A percentile compares a stretch with the other conserved stretches of the same genome.
These are phyloP conservation scores for Wickerhamomyces kurtzmanii DNA, from an alignment of 805 yeast species.

Conservation along the genomic window DNA sequence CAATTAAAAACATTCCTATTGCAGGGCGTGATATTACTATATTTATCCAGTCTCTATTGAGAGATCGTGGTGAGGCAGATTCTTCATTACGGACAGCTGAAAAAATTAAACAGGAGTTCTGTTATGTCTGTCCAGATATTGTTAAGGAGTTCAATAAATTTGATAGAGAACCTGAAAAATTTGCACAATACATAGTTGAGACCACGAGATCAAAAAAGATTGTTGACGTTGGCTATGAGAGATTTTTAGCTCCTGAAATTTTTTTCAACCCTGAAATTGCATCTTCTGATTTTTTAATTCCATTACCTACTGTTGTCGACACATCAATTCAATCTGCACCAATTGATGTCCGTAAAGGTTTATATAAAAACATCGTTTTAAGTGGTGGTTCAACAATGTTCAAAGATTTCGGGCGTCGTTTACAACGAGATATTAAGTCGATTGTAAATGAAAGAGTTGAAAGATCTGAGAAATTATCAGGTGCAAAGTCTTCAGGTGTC, in stretches of 20 bases:
- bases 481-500: conserved; percentile 80
- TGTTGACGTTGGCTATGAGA: conserved; percentile 95
- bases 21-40: conserved; percentile 97
- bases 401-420: conserved; percentile 93
- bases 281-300: conserved; percentile 89
- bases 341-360: conserved; percentile 94
- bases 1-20: conserved; percentile 94
- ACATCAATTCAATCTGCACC: conserved; percentile 92
- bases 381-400: conserved; percentile 99
- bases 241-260: conserved; percentile 98
- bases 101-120: conserved; percentile 90
- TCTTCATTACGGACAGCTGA: conserved; percentile 94
- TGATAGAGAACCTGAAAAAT: conserved; percentile 88
- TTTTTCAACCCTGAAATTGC: conserved; percentile 98
- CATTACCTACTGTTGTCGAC: conserved; percentile 93
- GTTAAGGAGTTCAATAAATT: conserved; percentile 93
- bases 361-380: conserved; percentile 89
- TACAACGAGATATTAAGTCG: conserved; percentile 86
- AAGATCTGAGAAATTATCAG: conserved; percentile 66
- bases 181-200: conserved; percentile 88
- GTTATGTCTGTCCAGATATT: conserved; percentile 96
- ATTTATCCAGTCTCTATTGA: conserved; percentile 83
- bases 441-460: conserved; percentile 86
- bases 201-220: conserved; percentile 56
- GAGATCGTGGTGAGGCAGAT: conserved; percentile 96